A percentile compares a stretch with the other conserved stretches of the same genome.
Conservation (phyloP, 78 protist species). For the Dictyostelium capitatum region DNA sequence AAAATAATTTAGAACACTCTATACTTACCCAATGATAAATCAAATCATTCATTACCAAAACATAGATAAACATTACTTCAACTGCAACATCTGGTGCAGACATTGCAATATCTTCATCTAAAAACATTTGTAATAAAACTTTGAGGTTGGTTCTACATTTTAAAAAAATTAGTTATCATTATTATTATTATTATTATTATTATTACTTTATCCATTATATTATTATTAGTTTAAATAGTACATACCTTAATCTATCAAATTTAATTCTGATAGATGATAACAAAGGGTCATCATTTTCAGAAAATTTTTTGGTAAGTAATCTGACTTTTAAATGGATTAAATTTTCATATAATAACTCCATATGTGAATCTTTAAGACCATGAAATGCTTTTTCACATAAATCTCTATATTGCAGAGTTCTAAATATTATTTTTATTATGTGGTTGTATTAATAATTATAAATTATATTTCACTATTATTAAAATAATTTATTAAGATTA, state of each 20-base stretch:
- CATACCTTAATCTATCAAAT: no score
- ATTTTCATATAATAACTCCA: background rate
- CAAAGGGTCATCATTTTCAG: background rate
- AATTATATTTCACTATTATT: no score
- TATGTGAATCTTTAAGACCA: background rate
- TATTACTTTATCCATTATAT: no score
- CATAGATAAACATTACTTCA: background rate
- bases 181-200: no score
- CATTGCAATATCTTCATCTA: no score
- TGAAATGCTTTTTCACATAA: constrained; percentile 11
- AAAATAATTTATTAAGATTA: no score
- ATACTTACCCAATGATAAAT: background rate
- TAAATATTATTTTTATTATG: no score
- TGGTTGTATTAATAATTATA: no score
- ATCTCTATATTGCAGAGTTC: no score
- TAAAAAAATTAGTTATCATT: no score
- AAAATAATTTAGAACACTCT: background rate
- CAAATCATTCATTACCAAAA: background rate
- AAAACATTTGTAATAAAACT: background rate
- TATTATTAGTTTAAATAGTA: no score
- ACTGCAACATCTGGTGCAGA: background rate
- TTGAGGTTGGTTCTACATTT: background rate
- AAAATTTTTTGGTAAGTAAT: background rate
- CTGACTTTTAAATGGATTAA: background rate
- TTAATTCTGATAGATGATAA: no score